Percentiles rank a stretch among this genome's conserved stretches.
Conservation (phyloP, 148 eudicot genomes). For the Amaranthus cruentus region DNA sequence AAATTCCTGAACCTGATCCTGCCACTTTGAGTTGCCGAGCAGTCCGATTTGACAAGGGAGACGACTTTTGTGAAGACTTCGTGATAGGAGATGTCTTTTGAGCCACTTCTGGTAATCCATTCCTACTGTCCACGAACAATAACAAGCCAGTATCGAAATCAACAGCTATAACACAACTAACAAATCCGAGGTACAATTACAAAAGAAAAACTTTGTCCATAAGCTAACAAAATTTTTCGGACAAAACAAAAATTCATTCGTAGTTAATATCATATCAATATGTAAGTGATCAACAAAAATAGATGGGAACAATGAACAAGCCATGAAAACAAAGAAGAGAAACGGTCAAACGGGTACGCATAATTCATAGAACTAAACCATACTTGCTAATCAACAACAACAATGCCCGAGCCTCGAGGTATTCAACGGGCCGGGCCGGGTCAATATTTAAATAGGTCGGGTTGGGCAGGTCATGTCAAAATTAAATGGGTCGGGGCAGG, state of each 20-base stretch:
- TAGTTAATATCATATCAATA: neutral
- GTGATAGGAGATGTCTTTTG: constrained; percentile 50
- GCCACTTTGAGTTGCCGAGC: constrained; percentile 45
- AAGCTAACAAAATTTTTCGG: neutral
- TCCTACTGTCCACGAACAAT: constrained; percentile 31
- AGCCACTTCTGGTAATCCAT: constrained; percentile 48
- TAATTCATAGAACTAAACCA: neutral
- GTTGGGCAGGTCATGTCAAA: too few species aligned
- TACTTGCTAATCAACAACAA: neutral
- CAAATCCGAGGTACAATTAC: neutral
- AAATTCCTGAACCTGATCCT: constrained; percentile 45
- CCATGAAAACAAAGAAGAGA: too few species aligned
- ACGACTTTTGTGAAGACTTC: constrained; percentile 46
- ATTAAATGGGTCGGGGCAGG: too few species aligned
- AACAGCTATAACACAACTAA: neutral
- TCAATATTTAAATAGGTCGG: too few species aligned
- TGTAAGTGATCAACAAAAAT: neutral
- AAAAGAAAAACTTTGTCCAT: neutral
- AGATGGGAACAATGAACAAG: neutral
- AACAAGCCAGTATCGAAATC: neutral
- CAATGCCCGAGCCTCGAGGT: too few species aligned
- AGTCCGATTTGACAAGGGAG: constrained; percentile 49
- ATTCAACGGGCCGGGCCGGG: too few species aligned
- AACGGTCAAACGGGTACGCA: neutral
- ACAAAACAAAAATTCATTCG: neutral